Base-by-base conservation (phyloP, 2,329 filamentous ascomycete species). In the Plenodomus tracheiphilus region DNA sequence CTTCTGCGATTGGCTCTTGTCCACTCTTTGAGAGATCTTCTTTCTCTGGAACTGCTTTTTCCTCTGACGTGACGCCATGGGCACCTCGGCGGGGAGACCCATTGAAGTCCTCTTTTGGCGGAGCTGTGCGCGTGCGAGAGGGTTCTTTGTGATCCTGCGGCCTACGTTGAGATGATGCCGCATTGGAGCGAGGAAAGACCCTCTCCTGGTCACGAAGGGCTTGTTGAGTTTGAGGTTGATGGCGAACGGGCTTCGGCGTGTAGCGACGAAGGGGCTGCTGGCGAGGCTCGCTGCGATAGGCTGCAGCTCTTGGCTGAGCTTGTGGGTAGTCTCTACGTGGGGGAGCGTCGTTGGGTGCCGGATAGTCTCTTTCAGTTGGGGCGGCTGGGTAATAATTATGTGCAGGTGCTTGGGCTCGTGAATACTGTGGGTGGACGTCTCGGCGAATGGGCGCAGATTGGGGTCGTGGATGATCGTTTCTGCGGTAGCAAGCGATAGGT, bases 221-320 rank as follows among this genome's bases (percentile, higher is more conserved):
- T 50, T 61, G 48, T 39, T 51, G 45, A 43, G 51, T 13, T 47
- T 50, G 48, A 58, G 45, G 42, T 62, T 62, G 51, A 61, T 47
- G 25, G 51, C 56, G 47, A 57, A 36, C 6, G 50, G 53, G 38
- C 35, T 58, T 41, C 54, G 48, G 35, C 53, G 56, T 10, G 22
- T 17, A 13, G 32, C 32, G 32, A 36, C 32, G 32, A 36, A 36
- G 13, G 32, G 32, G 32, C 17, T 36, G 32, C 17, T 36, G 32
- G 17, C 32, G 32, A 36, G 32, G 17, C 15, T 36, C 32, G 17
- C 7, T 17, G 32, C 32, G 17, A 36, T 36, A 36, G 17, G 32
- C 6, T 36, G 13, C 7, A 17, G 6, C 32, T 36, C 32, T 36
- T 36, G 32, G 22, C 10, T 25, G 22, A 25, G 22, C 22, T 25